Evolutionary conservation across 2,329 filamentous ascomycete genomes (phyloP).

Genomic region (Ophiobolus disseminans): DNA sequence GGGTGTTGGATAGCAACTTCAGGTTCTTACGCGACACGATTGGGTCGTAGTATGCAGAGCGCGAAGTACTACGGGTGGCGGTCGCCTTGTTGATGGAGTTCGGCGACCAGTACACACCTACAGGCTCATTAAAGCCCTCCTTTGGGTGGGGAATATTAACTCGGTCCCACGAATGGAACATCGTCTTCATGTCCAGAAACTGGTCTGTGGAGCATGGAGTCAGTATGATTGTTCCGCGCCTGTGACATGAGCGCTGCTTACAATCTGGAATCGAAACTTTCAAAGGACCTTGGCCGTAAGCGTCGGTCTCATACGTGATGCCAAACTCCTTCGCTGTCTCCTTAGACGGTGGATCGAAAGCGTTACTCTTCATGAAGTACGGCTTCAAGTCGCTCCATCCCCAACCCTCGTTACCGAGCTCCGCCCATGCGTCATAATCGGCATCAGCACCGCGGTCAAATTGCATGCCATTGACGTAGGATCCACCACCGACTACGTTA

Average conservation of each 20-base stretch:
- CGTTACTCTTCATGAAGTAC: slow-evolving; percentile 39
- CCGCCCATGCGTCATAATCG: slow-evolving; percentile 60
- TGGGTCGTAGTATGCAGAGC: slow-evolving; percentile 21
- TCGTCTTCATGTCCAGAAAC: slow-evolving; percentile 17
- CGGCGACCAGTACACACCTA: slow-evolving; percentile 36
- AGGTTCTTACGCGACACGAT: slow-evolving; percentile 7
- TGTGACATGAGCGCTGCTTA: too few relatives aligned
- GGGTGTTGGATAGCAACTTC: slow-evolving; percentile 15
- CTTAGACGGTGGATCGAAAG: slow-evolving; percentile 21
- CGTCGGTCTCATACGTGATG: slow-evolving; percentile 20
- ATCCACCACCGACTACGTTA: slow-evolving; percentile 42
- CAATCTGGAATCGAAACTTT: slow-evolving; percentile 20
- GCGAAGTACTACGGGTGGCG: slow-evolving; percentile 8
- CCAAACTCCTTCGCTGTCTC: slow-evolving; percentile 2
- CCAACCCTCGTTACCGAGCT: slow-evolving; percentile 65
- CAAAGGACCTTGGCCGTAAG: slow-evolving; percentile 20
- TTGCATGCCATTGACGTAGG: slow-evolving; percentile 43
- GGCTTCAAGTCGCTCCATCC: slow-evolving; percentile 57
- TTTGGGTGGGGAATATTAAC: slow-evolving; percentile 11
- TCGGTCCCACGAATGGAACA: slow-evolving; percentile 10
- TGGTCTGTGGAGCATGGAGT: too few relatives aligned
- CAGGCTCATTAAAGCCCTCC: slow-evolving; percentile 10
- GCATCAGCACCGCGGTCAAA: slow-evolving; percentile 39
- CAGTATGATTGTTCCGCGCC: too few relatives aligned
- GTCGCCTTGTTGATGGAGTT: slow-evolving; percentile 18